phyloP scores from a whole-genome alignment of 768 basidiomycete species.

The Tephrocybe sp. region DNA sequence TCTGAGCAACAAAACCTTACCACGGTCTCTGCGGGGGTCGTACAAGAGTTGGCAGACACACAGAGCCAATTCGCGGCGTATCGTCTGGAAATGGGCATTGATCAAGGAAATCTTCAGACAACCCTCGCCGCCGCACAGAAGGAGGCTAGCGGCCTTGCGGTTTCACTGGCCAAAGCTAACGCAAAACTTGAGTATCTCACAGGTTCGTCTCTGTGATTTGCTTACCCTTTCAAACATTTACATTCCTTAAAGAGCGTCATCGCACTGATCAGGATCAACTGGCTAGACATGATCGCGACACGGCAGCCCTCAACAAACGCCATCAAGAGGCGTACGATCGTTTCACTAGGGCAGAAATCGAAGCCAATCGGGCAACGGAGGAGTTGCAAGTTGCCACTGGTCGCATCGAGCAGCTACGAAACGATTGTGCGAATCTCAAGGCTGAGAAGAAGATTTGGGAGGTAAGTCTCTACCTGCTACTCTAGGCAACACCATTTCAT shows the following conservation, averaged over 20 bases:
- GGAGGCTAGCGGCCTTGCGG: constrained; percentile 63
- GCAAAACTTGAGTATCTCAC: constrained; percentile 78
- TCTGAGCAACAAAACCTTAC: constrained; percentile 17
- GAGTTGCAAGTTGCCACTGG: constrained; percentile 60
- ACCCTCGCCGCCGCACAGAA: constrained; percentile 64
- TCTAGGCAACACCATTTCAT: constrained; percentile 5
- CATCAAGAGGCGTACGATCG: constrained; percentile 75
- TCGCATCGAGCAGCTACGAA: constrained; percentile 74
- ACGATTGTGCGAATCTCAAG: constrained; percentile 83
- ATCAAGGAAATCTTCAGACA: constrained; percentile 71
- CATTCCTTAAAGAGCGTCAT: constrained; percentile 53
- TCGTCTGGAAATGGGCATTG: constrained; percentile 76
- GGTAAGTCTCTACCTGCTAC: constrained; percentile 42
- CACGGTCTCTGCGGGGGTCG: constrained; percentile 34
- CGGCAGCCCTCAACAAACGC: constrained; percentile 65
- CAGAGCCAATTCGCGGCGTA: constrained; percentile 83
- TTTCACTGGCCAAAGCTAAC: constrained; percentile 78
- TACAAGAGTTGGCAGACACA: constrained; percentile 66
- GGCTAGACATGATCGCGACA: constrained; percentile 57
- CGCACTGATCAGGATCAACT: constrained; percentile 72
- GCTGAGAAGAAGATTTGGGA: constrained; percentile 96
- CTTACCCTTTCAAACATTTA: constrained; percentile 7
- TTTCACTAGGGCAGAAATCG: constrained; percentile 73
- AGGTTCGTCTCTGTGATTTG: constrained; percentile 44
- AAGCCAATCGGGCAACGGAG: constrained; percentile 66